A percentile compares a stretch with the other conserved stretches of the same genome.
These are phyloP conservation scores for Austroboletus eburneus DNA, from an alignment of 768 basidiomycete genomes.

Conservation along the genomic window DNA sequence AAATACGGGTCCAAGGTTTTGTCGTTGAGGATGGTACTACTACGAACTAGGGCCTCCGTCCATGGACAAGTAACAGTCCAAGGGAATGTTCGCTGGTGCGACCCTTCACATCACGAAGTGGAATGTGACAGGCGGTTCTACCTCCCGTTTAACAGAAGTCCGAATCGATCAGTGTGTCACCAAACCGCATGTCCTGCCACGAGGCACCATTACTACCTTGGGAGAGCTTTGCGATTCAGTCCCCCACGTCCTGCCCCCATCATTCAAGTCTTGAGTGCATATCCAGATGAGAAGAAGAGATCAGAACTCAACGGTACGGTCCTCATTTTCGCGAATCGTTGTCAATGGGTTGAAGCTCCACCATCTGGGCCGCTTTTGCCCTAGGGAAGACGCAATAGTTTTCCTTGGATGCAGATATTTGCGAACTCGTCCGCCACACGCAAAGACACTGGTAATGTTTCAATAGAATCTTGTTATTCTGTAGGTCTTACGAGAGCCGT, in stretches of 20 bases:
- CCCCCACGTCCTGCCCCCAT: too few relatives aligned
- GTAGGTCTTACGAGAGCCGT: constrained; percentile 6
- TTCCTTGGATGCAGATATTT: too few relatives aligned
- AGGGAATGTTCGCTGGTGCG: background rate
- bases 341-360: too few relatives aligned
- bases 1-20: background rate
- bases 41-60: too few relatives aligned
- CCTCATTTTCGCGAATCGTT: background rate
- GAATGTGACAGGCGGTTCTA: too few relatives aligned
- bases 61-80: background rate
- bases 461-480: background rate
- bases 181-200: constrained; percentile 19
- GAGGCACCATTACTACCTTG: constrained; percentile 22
- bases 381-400: too few relatives aligned
- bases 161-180: constrained; percentile 11
- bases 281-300: too few relatives aligned
- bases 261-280: background rate
- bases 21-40: background rate
- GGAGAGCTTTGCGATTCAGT: too few relatives aligned
- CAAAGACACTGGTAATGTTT: constrained; percentile 9
- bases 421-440: too few relatives aligned
- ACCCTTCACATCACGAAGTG: too few relatives aligned
- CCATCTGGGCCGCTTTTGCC: background rate
- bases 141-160: too few relatives aligned
- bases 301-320: constrained; percentile 17